Base-by-base conservation (phyloP, 1,284 basidiomycete species). In the Ceratobasidium sp. region DNA sequence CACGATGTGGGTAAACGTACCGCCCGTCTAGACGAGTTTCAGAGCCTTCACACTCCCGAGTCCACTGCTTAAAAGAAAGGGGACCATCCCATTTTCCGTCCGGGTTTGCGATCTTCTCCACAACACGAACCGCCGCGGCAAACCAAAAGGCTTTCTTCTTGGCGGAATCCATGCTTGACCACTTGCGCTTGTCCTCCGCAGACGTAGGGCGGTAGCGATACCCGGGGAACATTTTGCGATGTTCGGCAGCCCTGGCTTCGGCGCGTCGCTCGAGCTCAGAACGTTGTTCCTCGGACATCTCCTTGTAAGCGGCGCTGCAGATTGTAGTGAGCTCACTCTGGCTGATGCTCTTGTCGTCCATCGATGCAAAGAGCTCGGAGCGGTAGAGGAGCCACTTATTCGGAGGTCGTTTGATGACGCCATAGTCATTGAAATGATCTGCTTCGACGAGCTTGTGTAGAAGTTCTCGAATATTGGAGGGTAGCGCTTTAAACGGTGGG, bases 341-440 rank as follows among this genome's bases (percentile, higher is more conserved):
- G 38, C 27, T 54, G 33, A 57, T 23, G 3, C 16, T 23, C 41
- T 44, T 55, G 23, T 44, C 55, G 20, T 59, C 54, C 41, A 38
- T 30, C 16, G 52, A 20, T 6, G 68, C 68, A 10, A 71, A 52
- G 10, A 44, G 41, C 10, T 71, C 68, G 14, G 68, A 71, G 33
- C 68, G 68, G 23, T 59, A 71, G 55, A 71, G 14, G 10, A 71
- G 55, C 68, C 68, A 71, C 30, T 41, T 54, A 35, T 71, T 71
- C 5, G 68, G 68, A 35, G 68, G 54, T 50, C 68, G 68, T 46
- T 71, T 71, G 35, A 71, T 30, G 55, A 54, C 14, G 44, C 68
- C 68, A 33, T 46, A 71, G 20, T 41, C 35, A 35, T 71, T 71
- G 6, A 71, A 35, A 10, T 54, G 68, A 41, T 71, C 38, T 3